Evolutionary conservation across 1,139 yeast genomes (phyloP).

Genomic region (Geotrichum phurueaensis): DNA sequence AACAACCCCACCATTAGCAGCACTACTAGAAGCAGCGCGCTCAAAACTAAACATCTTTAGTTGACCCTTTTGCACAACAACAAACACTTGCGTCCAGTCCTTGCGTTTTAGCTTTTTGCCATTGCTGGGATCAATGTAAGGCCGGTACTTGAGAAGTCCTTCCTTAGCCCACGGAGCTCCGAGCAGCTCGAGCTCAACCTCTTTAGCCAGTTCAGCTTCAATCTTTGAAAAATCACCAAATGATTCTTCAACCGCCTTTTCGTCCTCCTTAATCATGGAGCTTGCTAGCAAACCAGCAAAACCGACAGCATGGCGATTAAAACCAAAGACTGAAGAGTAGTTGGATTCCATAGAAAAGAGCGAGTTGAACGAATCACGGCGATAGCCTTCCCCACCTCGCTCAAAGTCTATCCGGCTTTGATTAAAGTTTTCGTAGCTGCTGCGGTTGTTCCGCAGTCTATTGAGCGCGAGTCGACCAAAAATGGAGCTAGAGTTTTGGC

Average conservation of each 20-base stretch:
- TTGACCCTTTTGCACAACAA: slow-evolving; percentile 36
- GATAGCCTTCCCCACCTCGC: slow-evolving; percentile 19
- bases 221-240: slow-evolving; percentile 31
- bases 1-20: slow-evolving; percentile 24
- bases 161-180: slow-evolving; percentile 78
- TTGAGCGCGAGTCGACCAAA: slow-evolving; percentile 13
- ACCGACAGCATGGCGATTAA: slow-evolving; percentile 33
- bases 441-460: slow-evolving; percentile 5
- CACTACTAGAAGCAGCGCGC: slow-evolving; percentile 3
- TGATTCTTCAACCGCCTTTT: slow-evolving; percentile 11
- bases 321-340: slow-evolving; percentile 24
- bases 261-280: slow-evolving; percentile 32
- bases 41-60: slow-evolving; percentile 33
- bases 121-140: slow-evolving; percentile 36
- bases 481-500: slow-evolving; percentile 6
- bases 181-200: slow-evolving; percentile 55
- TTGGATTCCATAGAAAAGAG: slow-evolving; percentile 29
- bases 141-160: slow-evolving; percentile 52
- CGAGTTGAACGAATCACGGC: slow-evolving; percentile 31
- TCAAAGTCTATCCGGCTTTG: slow-evolving; percentile 24
- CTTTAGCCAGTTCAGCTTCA: slow-evolving; percentile 37
- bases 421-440: slow-evolving; percentile 19
- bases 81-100: slow-evolving; percentile 33
- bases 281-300: slow-evolving; percentile 35
- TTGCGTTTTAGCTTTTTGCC: slow-evolving; percentile 31